Evolutionary conservation across 768 basidiomycete genomes (phyloP), one percentile per base, ranked within the genome.

Genomic region (Punctularia strigosozonata): DNA sequence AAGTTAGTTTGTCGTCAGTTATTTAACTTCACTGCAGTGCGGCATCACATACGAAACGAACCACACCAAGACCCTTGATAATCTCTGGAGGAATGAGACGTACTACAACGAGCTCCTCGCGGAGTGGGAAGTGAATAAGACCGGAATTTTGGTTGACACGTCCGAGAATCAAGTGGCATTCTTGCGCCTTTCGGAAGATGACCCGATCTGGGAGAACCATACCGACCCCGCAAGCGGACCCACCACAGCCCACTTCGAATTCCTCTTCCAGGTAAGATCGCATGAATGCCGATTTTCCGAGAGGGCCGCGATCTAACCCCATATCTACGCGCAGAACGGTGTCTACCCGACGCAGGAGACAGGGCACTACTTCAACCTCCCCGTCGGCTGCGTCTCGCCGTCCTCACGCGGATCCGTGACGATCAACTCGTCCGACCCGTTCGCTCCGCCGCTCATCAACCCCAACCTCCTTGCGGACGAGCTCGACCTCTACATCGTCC

Each of bases 361-460:
- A 28, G 33, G 33, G 26, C 26, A 15, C 10, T 28, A 28, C 26
- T 8, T 28, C 26, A 8, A 8, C 26, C 10, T 28, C 15, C 10
- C 15, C 26, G 8, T 15, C 10, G 15, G 10, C 15, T 28, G 15
- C 26, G 26, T 15, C 26, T 15, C 8, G 10, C 26, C 26, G 10
- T 15, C 15, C 26, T 25, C 34, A 45, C 39, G 46, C 15, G 49
- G 50, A 3, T 39, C 36, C 28, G 31, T 52, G 20, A 36, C 38
- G 19, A 33, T 66, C 47, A 61, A 52, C 39, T 60, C 62, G 6
- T 56, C 56, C 18, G 50, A 58, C 44, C 52, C 64, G 12, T 69
- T 69, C 55, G 54, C 55, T 24, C 23, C 47, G 24, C 68, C 69
- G 1, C 35, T 50, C 13, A 68, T 71, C 50, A 59, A 69, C 47